Evolutionary conservation across 306 rosid species (phyloP).

Genomic region (Medicago truncatula): MtrunA17r5.0-ANR NC_053049.1:40468001-40468500

Average conservation of each 20-base stretch:
- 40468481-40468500: constrained; percentile 74
- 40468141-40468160: constrained; percentile 96
- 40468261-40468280: constrained; percentile 3
- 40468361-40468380: constrained; percentile 17
- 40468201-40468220: constrained; percentile 72
- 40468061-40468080: constrained; percentile 73
- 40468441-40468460: constrained; percentile 97
- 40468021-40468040: constrained; percentile 20
- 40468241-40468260: not conserved
- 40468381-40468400: constrained; percentile 45
- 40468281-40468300: not conserved
- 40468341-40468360: constrained; percentile 10
- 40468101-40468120: constrained; percentile 94
- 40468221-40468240: constrained; percentile 31
- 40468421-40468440: constrained; percentile 83
- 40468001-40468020: constrained; percentile 6
- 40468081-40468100: constrained; percentile 94
- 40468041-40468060: constrained; percentile 22
- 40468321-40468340: not conserved
- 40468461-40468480: constrained; percentile 86
- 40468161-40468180: constrained; percentile 99
- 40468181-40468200: constrained; percentile 78
- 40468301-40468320: not conserved
- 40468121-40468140: constrained; percentile 76
- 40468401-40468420: constrained; percentile 82